A percentile compares a stretch with the other conserved stretches of the same genome.
Evolutionary conservation across 768 basidiomycete species (phyloP).

Genomic region (Collybia nuda): DNA sequence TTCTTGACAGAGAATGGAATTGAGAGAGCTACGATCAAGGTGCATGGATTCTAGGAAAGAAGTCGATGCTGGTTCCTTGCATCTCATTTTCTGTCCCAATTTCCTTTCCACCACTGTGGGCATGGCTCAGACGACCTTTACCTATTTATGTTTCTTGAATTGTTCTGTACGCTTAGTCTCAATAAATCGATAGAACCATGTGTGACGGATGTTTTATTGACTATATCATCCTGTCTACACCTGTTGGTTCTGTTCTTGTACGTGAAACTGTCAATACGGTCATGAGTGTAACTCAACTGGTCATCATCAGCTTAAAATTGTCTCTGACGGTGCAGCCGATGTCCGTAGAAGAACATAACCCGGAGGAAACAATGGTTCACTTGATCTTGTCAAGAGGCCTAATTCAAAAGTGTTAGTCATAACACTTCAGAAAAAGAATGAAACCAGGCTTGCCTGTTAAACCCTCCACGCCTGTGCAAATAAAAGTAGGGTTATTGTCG

Average conservation of each 20-base stretch:
- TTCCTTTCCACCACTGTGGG: neutral
- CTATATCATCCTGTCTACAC: neutral
- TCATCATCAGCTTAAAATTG: neutral
- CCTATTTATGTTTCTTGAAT: conserved; percentile 10
- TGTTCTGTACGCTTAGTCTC: conserved; percentile 9
- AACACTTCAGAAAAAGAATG: neutral
- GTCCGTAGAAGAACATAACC: neutral
- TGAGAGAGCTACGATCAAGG: conserved; percentile 74
- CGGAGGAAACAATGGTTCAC: conserved; percentile 29
- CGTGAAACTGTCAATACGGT: conserved; percentile 11
- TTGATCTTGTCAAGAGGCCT: conserved; percentile 97
- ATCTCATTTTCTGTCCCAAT: conserved; percentile 7
- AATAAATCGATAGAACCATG: neutral
- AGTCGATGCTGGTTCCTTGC: conserved; percentile 1
- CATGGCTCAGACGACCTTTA: neutral
- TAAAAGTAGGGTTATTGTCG: conserved; percentile 10
- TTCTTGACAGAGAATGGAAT: conserved; percentile 88
- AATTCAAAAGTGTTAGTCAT: conserved; percentile 13
- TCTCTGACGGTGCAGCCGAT: neutral
- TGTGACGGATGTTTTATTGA: neutral
- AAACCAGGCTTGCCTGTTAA: conserved; percentile 64
- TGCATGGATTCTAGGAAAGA: conserved; percentile 74
- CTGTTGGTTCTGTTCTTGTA: neutral
- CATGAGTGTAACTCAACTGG: neutral
- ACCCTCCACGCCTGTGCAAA: conserved; percentile 72